Conservation (phyloP, 1,284 basidiomycete genomes). For the Lentinus polychrous region DNA sequence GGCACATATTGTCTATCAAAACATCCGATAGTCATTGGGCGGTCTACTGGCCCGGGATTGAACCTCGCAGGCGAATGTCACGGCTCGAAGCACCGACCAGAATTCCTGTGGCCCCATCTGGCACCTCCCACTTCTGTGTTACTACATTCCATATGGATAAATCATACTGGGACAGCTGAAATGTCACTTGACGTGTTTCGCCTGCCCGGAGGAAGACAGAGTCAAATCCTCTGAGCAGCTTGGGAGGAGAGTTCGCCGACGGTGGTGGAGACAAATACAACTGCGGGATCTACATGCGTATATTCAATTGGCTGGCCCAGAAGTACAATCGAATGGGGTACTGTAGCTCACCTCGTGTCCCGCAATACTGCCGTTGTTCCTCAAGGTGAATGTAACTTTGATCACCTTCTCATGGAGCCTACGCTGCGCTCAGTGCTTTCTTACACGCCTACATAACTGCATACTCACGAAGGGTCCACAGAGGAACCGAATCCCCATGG, state of each 20-base stretch:
- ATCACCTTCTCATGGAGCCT: constrained; percentile 41
- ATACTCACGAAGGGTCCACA: constrained; percentile 35
- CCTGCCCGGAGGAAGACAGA: constrained; percentile 36
- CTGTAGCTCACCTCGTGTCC: constrained; percentile 37
- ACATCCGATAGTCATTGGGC: neutral
- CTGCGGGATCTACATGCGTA: constrained; percentile 36
- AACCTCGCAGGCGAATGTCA: constrained; percentile 35
- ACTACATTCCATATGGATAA: constrained; percentile 38
- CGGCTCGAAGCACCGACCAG: constrained; percentile 49
- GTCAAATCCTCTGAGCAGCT: constrained; percentile 44
- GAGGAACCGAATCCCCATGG: constrained; percentile 38
- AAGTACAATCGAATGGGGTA: no score
- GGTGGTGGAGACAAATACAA: constrained; percentile 41
- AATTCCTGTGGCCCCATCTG: constrained; percentile 35
- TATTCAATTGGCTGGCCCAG: constrained; percentile 2
- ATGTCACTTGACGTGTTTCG: constrained; percentile 32
- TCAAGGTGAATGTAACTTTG: constrained; percentile 37
- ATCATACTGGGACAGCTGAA: constrained; percentile 36
- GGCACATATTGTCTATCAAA: no score
- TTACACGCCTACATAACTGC: neutral
- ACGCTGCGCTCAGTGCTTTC: neutral
- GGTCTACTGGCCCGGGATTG: no score
- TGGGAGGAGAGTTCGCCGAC: constrained; percentile 36
- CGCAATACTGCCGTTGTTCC: constrained; percentile 38
- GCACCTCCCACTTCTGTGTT: constrained; percentile 39